Base-by-base conservation (phyloP, 2,329 filamentous ascomycete genomes). In the Fusarium hainanense region DNA sequence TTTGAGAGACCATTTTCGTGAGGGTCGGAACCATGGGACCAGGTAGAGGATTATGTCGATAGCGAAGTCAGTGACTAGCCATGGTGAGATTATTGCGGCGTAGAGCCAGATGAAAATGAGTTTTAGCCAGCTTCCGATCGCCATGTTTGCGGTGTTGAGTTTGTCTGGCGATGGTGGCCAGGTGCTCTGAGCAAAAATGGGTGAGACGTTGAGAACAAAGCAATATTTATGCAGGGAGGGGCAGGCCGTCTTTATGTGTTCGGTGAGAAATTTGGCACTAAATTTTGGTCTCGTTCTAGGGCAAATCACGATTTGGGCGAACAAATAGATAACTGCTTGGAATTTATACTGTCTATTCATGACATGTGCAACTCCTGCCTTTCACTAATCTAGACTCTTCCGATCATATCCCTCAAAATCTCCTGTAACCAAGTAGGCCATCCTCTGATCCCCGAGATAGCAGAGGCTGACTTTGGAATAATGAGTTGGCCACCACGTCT, bases 401-500 rank as follows among this genome's bases (percentile, higher is more conserved):
- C 28, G 28, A 28, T 28, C 28, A 44, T 25, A 51, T 82, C 79
- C 60, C 76, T 80, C 68, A 76, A 4, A 16, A 77, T 20, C 72
- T 79, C 64, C 69, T 79, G 71, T 21, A 77, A 5, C 80, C 80
- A 82, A 2, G 73, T 77, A 3, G 81, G 83, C 76, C 80, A 81
- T 1, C 78, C 83, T 57, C 84, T 77, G 34, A 86, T 66, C 10
- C 73, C 74, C 7, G 78, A 74, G 16, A 77, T 48, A 42, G 47
- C 28, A 8, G 71, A 51, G 14, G 66, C 68, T 3, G 68, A 46
- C 13, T 27, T 52, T 0, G 85, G 82, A 18, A 87, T 66, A n/a
- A 86, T 80, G 1, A 85, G 60, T 70, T 86, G 82, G 2, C 80
- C 83, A 42, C 83, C 82, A 23, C 79, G 78, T 57, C 80, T 79